Evolutionary conservation across 495 filamentous ascomycete genomes (phyloP), one percentile per base, ranked within the genome.

Genomic region (Neurospora sp.): DNA sequence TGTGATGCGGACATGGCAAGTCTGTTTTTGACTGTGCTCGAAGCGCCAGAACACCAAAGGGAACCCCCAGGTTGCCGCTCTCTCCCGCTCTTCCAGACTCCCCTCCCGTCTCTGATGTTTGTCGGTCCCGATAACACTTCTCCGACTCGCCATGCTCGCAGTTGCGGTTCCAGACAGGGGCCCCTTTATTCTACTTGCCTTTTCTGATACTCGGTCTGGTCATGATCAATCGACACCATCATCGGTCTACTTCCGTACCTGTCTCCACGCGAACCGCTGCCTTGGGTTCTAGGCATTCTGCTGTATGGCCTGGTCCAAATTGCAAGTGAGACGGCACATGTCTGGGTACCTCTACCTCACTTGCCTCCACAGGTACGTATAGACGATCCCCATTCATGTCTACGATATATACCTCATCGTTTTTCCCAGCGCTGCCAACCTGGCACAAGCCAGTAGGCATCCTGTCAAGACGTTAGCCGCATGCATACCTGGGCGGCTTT

Each of bases 381-480:
- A 65, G 53, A 35, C 27, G 14, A 65, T 37, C 27, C 53, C 12
- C 31, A 31, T 65, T 35, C 7, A 16, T 65, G 53, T 65, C 27
- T 65, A 35, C 53, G n/a, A n/a, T n/a, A n/a, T n/a, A n/a, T n/a
- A n/a, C 53, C 18, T 12, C 12, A 35, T 59, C 48, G 5, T 35
- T 16, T 35, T 27, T 65, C 14, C 20, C 5, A 65, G 31, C 12
- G 27, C 53, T 65, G 2, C 16, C 53, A 65, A 31, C 53, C 69
- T 53, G 37, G 16, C 69, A 44, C 12, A 46, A 31, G 12, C 69
- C 39, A 35, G 16, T 53, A 71, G 22, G 4, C 40, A 20, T 44
- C n/a, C 40, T 48, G 69, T 70, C 69, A 42, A 71, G 46, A 70
- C 27, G 68, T 70, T 70, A 59, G 71, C 71, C 42, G 71, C 71